Conservation (phyloP, 768 basidiomycete species). For the Tricholoma furcatifolium region DNA sequence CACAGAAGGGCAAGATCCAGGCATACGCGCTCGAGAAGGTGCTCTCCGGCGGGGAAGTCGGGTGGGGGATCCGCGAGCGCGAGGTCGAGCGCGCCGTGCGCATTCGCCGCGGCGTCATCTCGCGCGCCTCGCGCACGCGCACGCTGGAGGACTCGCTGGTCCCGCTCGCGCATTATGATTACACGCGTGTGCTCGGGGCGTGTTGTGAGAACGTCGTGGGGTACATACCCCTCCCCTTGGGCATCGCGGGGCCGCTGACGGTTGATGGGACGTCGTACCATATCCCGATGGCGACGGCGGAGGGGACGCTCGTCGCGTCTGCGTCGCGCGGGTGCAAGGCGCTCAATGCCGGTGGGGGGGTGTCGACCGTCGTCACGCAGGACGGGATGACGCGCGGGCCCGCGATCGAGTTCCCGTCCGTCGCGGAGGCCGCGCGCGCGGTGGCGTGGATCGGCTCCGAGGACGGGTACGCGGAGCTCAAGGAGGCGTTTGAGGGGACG, state of each 20-base stretch:
- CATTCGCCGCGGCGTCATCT: constrained; percentile 86
- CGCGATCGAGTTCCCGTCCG: constrained; percentile 91
- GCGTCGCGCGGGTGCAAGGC: constrained; percentile 98
- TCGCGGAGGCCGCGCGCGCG: constrained; percentile 78
- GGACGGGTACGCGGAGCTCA: constrained; percentile 74
- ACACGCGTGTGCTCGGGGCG: constrained; percentile 89
- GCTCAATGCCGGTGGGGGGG: constrained; percentile 93
- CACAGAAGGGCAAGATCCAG: constrained; percentile 90
- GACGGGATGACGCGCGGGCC: constrained; percentile 99
- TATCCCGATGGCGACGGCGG: constrained; percentile 99
- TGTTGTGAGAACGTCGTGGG: constrained; percentile 99
- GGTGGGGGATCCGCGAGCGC: constrained; percentile 19
- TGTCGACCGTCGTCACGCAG: constrained; percentile 86
- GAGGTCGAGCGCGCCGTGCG: constrained; percentile 85
- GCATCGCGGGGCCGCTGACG: constrained; percentile 92
- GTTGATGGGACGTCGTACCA: constrained; percentile 83
- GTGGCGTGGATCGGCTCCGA: constrained; percentile 84
- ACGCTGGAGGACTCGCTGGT: constrained; percentile 82
- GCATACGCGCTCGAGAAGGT: constrained; percentile 97
- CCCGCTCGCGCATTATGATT: constrained; percentile 87
- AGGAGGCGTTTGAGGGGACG: constrained; percentile 90
- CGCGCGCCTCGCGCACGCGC: constrained; percentile 82
- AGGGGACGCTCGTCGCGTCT: constrained; percentile 97
- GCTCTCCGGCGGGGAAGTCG: constrained; percentile 59
- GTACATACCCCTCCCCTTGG: constrained; percentile 94